Base-by-base conservation (phyloP, 768 basidiomycete genomes). In the Lactarius pseudohatsudake region DNA sequence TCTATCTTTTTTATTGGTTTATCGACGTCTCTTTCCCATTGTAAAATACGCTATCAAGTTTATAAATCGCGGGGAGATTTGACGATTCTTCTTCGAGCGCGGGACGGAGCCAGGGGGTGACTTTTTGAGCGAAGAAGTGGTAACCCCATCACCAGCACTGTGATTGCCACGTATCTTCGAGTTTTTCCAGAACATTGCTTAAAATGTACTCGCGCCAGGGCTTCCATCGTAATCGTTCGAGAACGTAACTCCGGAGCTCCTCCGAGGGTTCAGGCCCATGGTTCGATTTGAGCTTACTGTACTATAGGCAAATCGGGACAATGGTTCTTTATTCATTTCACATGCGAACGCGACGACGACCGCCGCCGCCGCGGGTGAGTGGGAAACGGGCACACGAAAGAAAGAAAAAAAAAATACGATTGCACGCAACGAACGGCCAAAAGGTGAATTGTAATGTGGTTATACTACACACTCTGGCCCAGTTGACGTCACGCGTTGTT, bases 1-100 rank as follows among this genome's bases (percentile, higher is more conserved):
- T 47, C 36, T 59, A 55, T 58, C 53, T 4, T 28, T 45, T n/a
- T 43, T 8, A 43, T 55, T n/a, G 54, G 43, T 26, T 43, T 7
- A 28, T 55, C 15, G 43, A 22, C 34, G 34, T 30, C 57, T 59
- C 50, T 55, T 53, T 56, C 61, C 34, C 57, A 45, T 9, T 67
- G 66, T 64, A 67, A 58, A 40, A 4, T 47, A 64, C 18, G 26
- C 53, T 28, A 22, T 59, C 13, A 16, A 22, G 20, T 53, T 15
- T 26, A 38, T 36, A 9, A 34, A 36, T 34, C 32, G 30, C 9
- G 7, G 56, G 56, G 56, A 15, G 50, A 53, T 28, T 53, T 26
- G 50, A 53, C 22, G 11, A 53, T 26, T 26, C n/a, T 26, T 26
- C n/a, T 53, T 26, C 50, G 22, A 26, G 26, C 6, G 26, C 11